These are phyloP conservation scores for Ceratocystis papillata DNA, from an alignment of 2,329 filamentous ascomycete genomes.

Conservation along the genomic window DNA sequence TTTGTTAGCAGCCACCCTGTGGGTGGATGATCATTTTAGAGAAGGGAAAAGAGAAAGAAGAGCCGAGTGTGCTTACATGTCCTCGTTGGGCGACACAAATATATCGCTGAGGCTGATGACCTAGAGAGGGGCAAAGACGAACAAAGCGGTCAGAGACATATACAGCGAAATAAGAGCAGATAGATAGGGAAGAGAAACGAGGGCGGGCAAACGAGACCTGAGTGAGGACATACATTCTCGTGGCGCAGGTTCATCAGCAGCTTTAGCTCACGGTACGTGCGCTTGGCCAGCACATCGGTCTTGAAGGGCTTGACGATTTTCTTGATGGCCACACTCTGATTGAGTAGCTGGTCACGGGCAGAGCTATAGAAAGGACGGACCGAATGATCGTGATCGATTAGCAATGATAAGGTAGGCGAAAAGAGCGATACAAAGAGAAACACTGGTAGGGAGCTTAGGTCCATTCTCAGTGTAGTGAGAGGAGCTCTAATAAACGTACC, in stretches of 20 bases:
- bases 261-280: slow-evolving; percentile 95
- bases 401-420: no score
- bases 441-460: no score
- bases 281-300: slow-evolving; percentile 94
- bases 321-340: slow-evolving; percentile 94
- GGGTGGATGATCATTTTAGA: no score
- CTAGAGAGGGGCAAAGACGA: slow-evolving; percentile 36
- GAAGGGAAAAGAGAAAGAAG: no score
- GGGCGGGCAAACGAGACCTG: not conserved
- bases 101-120: slow-evolving; percentile 98
- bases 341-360: slow-evolving; percentile 93
- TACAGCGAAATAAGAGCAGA: not conserved
- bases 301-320: slow-evolving; percentile 99
- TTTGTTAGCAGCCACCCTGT: slow-evolving; percentile 15
- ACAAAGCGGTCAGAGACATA: slow-evolving; percentile 21
- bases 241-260: slow-evolving; percentile 92
- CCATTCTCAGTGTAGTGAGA: no score
- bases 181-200: not conserved
- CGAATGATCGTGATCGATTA: not conserved
- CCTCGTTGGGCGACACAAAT: slow-evolving; percentile 97
- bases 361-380: slow-evolving; percentile 51
- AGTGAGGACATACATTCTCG: slow-evolving; percentile 65
- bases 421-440: no score
- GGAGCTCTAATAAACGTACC: slow-evolving; percentile 47
- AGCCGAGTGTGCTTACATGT: slow-evolving; percentile 57